A percentile compares a stretch with the other conserved stretches of the same genome.
These are phyloP conservation scores for Exidia glandulosa DNA, from an alignment of 768 basidiomycete genomes.

Conservation along the genomic window DNA sequence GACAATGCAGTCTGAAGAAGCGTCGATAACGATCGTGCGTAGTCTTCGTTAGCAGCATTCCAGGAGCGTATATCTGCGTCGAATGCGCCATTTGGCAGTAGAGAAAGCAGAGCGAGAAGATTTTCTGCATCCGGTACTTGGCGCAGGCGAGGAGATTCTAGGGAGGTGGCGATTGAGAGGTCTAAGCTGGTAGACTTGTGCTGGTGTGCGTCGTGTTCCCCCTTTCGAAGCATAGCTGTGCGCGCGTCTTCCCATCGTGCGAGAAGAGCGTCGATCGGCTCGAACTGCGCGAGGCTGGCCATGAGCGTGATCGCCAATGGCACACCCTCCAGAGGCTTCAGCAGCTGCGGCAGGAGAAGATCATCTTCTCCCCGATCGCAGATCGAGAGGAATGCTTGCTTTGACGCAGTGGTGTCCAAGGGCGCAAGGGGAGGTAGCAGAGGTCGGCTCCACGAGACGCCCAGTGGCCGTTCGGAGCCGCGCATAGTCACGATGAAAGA, in stretches of 20 bases:
- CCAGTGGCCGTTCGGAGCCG: neutral
- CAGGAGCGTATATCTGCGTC: conserved; percentile 9
- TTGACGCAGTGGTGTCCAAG: neutral
- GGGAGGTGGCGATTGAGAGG: neutral
- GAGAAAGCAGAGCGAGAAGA: neutral
- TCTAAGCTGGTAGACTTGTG: neutral
- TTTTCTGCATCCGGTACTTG: neutral
- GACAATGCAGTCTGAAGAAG: conserved; percentile 12
- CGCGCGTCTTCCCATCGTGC: neutral
- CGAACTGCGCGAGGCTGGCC: neutral
- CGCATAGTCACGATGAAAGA: neutral
- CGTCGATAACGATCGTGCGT: conserved; percentile 1
- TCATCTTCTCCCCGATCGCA: neutral
- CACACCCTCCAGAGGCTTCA: neutral
- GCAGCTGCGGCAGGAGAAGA: neutral
- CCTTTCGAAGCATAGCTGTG: neutral
- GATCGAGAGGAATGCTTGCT: neutral
- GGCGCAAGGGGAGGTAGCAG: neutral
- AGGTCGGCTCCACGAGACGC: neutral
- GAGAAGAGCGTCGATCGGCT: neutral
- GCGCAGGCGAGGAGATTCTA: neutral
- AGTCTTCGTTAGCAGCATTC: conserved; percentile 6
- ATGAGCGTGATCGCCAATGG: neutral
- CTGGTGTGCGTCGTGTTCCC: neutral
- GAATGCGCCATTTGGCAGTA: neutral